These are phyloP conservation scores for Trypanosoma cruzi DNA, from an alignment of 208 protist genomes.

Conservation along the genomic window DNA sequence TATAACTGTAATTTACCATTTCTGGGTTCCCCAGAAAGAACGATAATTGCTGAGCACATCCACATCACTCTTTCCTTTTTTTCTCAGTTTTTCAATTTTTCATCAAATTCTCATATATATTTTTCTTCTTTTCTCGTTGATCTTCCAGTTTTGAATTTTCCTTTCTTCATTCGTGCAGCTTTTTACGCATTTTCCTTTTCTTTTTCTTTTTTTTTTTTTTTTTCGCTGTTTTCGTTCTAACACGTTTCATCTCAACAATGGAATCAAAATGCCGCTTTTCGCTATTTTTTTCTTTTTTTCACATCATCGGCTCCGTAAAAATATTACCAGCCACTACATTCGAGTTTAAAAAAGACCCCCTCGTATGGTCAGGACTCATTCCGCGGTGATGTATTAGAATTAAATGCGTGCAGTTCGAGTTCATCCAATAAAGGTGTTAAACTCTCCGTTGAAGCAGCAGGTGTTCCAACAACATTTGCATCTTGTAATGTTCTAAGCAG, in stretches of 20 bases:
- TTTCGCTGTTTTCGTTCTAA: no score
- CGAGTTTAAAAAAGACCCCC: background rate
- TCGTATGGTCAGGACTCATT: no score
- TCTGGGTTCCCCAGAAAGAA: conserved; percentile 2
- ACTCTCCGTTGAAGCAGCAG: conserved; percentile 62
- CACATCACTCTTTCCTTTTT: background rate
- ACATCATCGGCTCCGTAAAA: conserved; percentile 5
- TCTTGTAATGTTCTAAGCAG: conserved; percentile 79
- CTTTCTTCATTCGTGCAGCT: background rate
- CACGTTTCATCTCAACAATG: no score
- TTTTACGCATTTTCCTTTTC: no score
- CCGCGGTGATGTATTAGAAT: conserved; percentile 58
- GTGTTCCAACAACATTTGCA: conserved; percentile 64
- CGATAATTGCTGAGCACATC: conserved; percentile 12
- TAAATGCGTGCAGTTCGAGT: conserved; percentile 67
- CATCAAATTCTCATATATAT: background rate
- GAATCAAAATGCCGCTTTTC: background rate
- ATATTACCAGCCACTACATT: no score
- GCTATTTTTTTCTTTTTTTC: conserved; percentile 4
- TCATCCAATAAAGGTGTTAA: conserved; percentile 85
- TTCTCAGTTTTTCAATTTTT: background rate
- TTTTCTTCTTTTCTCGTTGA: no score
- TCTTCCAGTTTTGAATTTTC: no score
- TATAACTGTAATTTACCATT: conserved; percentile 18
- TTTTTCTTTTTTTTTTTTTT: conserved; percentile 16